These are phyloP conservation scores for Leucoagaricus sp. DNA, from an alignment of 1,284 basidiomycete species.

Conservation along the genomic window DNA sequence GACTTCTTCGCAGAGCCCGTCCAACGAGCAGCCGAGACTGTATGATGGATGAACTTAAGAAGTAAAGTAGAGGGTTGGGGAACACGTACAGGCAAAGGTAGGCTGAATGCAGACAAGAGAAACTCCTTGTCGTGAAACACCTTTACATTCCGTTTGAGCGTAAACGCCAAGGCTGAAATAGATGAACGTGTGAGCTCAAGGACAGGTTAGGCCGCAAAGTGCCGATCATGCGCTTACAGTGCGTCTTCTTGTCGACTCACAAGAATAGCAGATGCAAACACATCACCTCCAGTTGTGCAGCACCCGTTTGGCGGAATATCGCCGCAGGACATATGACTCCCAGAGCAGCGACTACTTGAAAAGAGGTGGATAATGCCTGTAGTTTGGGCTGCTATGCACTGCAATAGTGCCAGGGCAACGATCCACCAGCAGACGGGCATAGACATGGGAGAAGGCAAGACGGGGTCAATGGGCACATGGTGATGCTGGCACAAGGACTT, in stretches of 20 bases:
- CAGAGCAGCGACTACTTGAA: conserved; percentile 2
- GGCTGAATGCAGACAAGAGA: conserved; percentile 4
- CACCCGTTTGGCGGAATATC: conserved; percentile 8
- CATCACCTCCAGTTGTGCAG: conserved; percentile 5
- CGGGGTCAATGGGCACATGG: background rate
- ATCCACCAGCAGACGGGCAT: background rate
- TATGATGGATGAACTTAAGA: background rate
- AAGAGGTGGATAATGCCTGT: conserved; percentile 9
- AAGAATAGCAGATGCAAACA: conserved; percentile 11
- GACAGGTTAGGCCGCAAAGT: background rate
- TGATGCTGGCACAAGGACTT: background rate
- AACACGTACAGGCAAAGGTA: conserved; percentile 9
- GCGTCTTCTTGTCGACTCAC: background rate
- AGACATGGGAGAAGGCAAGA: conserved; percentile 8
- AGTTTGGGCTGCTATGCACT: background rate
- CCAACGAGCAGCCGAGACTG: conserved; percentile 8
- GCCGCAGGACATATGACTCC: conserved; percentile 14
- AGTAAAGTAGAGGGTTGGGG: background rate
- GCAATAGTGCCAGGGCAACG: background rate
- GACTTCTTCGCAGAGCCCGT: background rate
- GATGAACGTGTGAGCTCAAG: background rate
- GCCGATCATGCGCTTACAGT: conserved; percentile 6
- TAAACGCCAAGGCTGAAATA: background rate
- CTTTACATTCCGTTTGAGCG: background rate
- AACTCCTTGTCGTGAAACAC: background rate